These are phyloP conservation scores for Elsinoe arachidis DNA, from an alignment of 2,329 filamentous ascomycete species.

Conservation along the genomic window DNA sequence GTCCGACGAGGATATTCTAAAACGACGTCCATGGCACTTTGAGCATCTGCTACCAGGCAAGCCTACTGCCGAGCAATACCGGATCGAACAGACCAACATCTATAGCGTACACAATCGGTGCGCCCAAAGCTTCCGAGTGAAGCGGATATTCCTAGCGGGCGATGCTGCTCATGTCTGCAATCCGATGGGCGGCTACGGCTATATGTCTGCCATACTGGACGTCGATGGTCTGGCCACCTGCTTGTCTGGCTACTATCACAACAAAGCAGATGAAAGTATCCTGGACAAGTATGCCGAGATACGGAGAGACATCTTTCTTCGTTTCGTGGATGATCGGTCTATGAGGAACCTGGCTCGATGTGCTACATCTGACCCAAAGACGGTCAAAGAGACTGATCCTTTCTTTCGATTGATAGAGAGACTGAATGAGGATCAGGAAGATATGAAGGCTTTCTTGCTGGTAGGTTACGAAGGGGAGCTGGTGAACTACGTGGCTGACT, in stretches of 20 bases:
- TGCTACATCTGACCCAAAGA: slow-evolving; percentile 20
- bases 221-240: slow-evolving; percentile 22
- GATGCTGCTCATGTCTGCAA: slow-evolving; percentile 32
- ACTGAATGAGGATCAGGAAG: slow-evolving; percentile 18
- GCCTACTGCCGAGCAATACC: slow-evolving; percentile 23
- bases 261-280: slow-evolving; percentile 21
- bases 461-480: not conserved
- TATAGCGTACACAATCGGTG: slow-evolving; percentile 36
- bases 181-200: slow-evolving; percentile 20
- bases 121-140: slow-evolving; percentile 26
- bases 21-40: slow-evolving; percentile 19
- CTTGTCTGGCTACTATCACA: slow-evolving; percentile 19
- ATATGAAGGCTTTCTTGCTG: slow-evolving; percentile 15
- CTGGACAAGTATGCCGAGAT: slow-evolving; percentile 29
- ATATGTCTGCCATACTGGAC: slow-evolving; percentile 22
- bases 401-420: slow-evolving; percentile 20
- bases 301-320: slow-evolving; percentile 28
- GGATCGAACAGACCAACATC: slow-evolving; percentile 30
- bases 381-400: slow-evolving; percentile 21
- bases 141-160: slow-evolving; percentile 29
- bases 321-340: slow-evolving; percentile 26
- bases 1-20: slow-evolving; percentile 22
- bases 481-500: not conserved
- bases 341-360: slow-evolving; percentile 21
- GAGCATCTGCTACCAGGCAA: slow-evolving; percentile 21